Base-by-base conservation (phyloP, 2,329 filamentous ascomycete genomes). In the Plenodomus biglobosus region DNA sequence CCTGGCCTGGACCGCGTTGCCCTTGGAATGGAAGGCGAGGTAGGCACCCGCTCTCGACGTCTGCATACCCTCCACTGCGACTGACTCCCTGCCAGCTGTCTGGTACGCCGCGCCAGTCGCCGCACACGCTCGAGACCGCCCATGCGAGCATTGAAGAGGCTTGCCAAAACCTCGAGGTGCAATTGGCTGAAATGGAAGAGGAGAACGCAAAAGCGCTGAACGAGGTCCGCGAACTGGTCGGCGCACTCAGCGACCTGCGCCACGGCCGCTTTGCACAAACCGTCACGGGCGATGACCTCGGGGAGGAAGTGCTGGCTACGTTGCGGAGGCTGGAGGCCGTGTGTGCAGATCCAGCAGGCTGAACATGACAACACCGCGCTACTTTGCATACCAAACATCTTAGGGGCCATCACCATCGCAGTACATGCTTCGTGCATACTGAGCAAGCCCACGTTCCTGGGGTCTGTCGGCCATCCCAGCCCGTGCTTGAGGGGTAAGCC, bases 201-300 rank as follows among this genome's bases (percentile, higher is more conserved):
- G 86, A 92, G 57, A 83, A 87, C 44, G 76, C 78, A 0, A 68
- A 69, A 1, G 73, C 90, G 2, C 70, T 87, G 5, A 76, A 80
- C 3, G 80, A 83, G 10, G 80, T 94, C 42, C 79, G 80, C 55
- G 79, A 83, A 46, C 85, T 80, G 0, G 80, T 94, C 15, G 86
- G 86, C 24, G 83, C 82, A 40, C 75, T 96, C 67, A 95, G 90
- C 70, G 89, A 95, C 71, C 77, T 95, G 46, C 84, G 88, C 38
- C 92, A 94, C 63, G 90, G 91, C 32, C 85, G 85, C 46, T 80
- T 94, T 48, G 71, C 73, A 34, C 74, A 73, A 19, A 68, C 75
- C 19, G 67, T 71, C 18, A 74, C 71, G 10, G 79, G 82, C 30
- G 87, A 88, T 54, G 70, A 78, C 18, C 73, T 92, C 24, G 78